Evolutionary conservation across 768 basidiomycete species (phyloP).

Genomic region (Xanthoconium purpureum): DNA sequence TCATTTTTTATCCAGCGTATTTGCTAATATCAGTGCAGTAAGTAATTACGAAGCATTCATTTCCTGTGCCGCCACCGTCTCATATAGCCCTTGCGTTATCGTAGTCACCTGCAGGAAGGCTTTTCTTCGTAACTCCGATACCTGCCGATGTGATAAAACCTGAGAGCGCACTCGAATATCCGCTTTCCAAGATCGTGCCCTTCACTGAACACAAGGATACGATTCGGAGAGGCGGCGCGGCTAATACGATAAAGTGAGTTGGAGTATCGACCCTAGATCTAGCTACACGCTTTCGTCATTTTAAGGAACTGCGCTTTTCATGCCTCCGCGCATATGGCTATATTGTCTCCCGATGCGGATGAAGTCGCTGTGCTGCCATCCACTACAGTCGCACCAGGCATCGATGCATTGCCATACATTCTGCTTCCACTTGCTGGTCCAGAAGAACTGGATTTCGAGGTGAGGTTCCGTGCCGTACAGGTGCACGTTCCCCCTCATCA

Average conservation of each 20-base stretch:
- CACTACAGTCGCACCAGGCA: slow-evolving; percentile 59
- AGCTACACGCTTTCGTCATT: slow-evolving; percentile 6
- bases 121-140: slow-evolving; percentile 73
- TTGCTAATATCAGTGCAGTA: slow-evolving; percentile 86
- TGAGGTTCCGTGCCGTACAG: slow-evolving; percentile 28
- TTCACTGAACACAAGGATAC: slow-evolving; percentile 90
- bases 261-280: not conserved
- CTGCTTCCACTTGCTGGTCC: slow-evolving; percentile 90
- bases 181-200: slow-evolving; percentile 73
- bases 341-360: slow-evolving; percentile 64
- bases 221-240: slow-evolving; percentile 84
- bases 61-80: not conserved
- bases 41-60: slow-evolving; percentile 24
- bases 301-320: slow-evolving; percentile 79
- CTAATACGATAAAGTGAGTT: slow-evolving; percentile 80
- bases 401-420: slow-evolving; percentile 81
- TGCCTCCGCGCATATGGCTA: slow-evolving; percentile 60
- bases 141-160: slow-evolving; percentile 46
- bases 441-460: slow-evolving; percentile 92
- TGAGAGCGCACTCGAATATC: slow-evolving; percentile 60
- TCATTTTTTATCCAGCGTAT: slow-evolving; percentile 91
- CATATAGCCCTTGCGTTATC: not conserved
- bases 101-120: slow-evolving; percentile 74
- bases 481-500: not conserved
- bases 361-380: slow-evolving; percentile 58